Conservation (phyloP, 352 stramenopile genomes). For the Phytophthora brassicae region DNA sequence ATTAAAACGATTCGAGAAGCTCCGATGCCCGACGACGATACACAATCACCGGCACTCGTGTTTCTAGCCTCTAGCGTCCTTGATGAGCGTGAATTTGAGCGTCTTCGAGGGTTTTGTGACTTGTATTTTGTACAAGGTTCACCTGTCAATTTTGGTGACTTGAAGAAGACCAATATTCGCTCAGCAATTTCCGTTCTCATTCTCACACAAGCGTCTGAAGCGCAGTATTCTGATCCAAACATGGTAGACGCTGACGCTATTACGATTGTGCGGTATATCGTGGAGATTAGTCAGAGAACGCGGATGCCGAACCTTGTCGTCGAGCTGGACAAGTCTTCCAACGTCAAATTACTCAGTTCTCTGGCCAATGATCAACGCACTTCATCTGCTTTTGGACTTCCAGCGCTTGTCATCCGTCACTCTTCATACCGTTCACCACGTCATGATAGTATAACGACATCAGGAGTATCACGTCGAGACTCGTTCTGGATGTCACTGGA, state of each 20-base stretch:
- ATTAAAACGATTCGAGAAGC: constrained; percentile 72
- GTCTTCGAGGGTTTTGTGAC: constrained; percentile 50
- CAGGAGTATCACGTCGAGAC: constrained; percentile 34
- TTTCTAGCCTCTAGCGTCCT: constrained; percentile 57
- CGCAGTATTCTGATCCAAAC: constrained; percentile 68
- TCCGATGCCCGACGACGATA: constrained; percentile 38
- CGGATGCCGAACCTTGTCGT: constrained; percentile 74
- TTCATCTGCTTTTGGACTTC: constrained; percentile 41
- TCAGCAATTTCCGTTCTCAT: constrained; percentile 62
- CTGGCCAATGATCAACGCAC: constrained; percentile 54
- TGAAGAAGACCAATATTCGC: constrained; percentile 70
- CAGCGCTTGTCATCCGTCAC: constrained; percentile 39
- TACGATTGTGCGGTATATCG: constrained; percentile 78
- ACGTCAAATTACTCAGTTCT: constrained; percentile 80
- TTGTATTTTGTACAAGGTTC: constrained; percentile 76
- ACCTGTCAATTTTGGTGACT: constrained; percentile 71
- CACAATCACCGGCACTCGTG: constrained; percentile 48
- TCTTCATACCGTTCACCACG: constrained; percentile 51
- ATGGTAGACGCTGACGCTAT: constrained; percentile 85
- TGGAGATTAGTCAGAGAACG: constrained; percentile 73
- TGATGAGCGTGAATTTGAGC: constrained; percentile 57
- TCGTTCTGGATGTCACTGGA: constrained; percentile 45
- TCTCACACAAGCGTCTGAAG: constrained; percentile 49
- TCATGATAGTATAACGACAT: constrained; percentile 18
- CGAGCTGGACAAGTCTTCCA: constrained; percentile 70